A percentile compares a stretch with the other conserved stretches of the same genome.
Conservation (phyloP, 345 rosid species). For the Eucalyptus paniculata region DNA sequence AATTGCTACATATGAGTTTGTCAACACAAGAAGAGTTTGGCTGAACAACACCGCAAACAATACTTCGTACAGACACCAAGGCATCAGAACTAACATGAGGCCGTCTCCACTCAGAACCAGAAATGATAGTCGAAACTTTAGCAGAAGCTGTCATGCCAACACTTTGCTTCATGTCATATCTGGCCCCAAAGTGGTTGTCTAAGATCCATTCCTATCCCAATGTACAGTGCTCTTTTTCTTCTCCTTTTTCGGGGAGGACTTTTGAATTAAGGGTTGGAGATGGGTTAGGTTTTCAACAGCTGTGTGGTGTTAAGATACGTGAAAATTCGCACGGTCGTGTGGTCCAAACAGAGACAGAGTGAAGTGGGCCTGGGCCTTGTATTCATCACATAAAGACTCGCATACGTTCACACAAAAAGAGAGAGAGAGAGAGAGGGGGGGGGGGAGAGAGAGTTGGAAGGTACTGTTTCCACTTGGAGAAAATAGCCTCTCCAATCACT, state of each 20-base stretch:
- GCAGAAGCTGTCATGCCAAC: neutral
- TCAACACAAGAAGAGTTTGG: neutral
- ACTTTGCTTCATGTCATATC: neutral
- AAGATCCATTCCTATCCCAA: neutral
- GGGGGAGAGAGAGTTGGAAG: conserved; percentile 1
- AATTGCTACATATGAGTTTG: neutral
- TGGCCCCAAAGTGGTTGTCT: neutral
- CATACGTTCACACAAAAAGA: neutral
- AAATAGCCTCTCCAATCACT: conserved; percentile 9
- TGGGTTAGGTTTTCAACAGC: neutral
- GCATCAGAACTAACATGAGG: neutral
- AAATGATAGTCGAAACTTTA: neutral
- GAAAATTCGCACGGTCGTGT: neutral
- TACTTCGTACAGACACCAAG: neutral
- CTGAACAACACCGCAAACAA: neutral
- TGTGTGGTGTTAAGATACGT: neutral
- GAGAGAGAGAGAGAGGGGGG: neutral
- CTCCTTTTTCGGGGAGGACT: neutral
- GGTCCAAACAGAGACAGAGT: neutral
- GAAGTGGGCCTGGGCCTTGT: neutral
- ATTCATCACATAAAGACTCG: neutral
- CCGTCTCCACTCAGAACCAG: neutral
- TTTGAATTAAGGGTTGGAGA: neutral
- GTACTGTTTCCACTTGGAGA: conserved; percentile 36
- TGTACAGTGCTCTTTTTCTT: neutral